These are phyloP conservation scores for Fusarium sp. DNA, from an alignment of 2,329 filamentous ascomycete genomes.

Conservation along the genomic window DNA sequence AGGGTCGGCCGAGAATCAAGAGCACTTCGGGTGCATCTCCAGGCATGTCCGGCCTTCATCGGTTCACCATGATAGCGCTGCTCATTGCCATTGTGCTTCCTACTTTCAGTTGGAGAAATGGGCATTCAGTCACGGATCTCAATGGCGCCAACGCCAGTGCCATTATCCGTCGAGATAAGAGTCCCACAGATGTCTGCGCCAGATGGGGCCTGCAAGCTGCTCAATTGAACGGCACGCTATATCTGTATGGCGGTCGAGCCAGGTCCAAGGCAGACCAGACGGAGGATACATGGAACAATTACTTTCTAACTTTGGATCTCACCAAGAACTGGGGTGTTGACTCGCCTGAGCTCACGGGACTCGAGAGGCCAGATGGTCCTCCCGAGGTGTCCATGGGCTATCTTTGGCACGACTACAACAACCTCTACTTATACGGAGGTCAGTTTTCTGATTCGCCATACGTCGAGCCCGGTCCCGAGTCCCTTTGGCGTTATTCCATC, in stretches of 20 bases:
- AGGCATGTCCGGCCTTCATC: slow-evolving; percentile 55
- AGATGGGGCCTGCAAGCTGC: slow-evolving; percentile 78
- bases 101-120: slow-evolving; percentile 56
- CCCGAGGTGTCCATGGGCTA: slow-evolving; percentile 80
- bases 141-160: slow-evolving; percentile 62
- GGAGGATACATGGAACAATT: slow-evolving; percentile 78
- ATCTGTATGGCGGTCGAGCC: slow-evolving; percentile 79
- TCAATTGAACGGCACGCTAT: slow-evolving; percentile 79
- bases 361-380: slow-evolving; percentile 75
- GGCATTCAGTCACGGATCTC: slow-evolving; percentile 53
- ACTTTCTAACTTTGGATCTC: slow-evolving; percentile 79
- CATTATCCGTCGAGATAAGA: slow-evolving; percentile 47
- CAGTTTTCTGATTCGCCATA: slow-evolving; percentile 75
- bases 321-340: slow-evolving; percentile 78
- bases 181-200: slow-evolving; percentile 64
- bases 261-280: slow-evolving; percentile 69
- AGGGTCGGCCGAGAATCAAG: slow-evolving; percentile 57
- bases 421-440: slow-evolving; percentile 80
- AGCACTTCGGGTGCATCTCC: slow-evolving; percentile 58
- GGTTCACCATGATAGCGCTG: slow-evolving; percentile 61
- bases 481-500: slow-evolving; percentile 79
- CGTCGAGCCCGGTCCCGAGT: slow-evolving; percentile 67
- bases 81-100: slow-evolving; percentile 65
- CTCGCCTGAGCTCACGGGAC: slow-evolving; percentile 71
- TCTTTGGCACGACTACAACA: slow-evolving; percentile 78